Percentiles rank a stretch among this genome's conserved stretches.
These are phyloP conservation scores for Cryphonectria carpinicola DNA, from an alignment of 2,329 filamentous ascomycete genomes.

Conservation along the genomic window DNA sequence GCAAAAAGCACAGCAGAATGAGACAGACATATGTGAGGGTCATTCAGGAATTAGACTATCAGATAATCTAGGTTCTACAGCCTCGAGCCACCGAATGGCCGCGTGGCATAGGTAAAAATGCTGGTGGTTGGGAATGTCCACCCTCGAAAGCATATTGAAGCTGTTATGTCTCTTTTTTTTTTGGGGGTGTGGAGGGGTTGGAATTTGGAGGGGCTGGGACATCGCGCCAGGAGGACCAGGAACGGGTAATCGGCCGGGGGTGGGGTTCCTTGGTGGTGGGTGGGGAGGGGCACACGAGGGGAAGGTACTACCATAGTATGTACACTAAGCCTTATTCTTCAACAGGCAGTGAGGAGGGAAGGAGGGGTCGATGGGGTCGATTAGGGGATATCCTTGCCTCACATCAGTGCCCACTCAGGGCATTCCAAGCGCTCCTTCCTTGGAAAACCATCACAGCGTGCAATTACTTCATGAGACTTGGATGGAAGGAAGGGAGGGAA, in stretches of 20 bases:
- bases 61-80: background rate
- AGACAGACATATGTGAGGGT: background rate
- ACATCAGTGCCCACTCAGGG: background rate
- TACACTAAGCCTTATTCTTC: background rate
- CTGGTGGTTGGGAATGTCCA: slow-evolving; percentile 26
- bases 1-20: background rate
- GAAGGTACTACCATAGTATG: too few relatives aligned
- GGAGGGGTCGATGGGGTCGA: too few relatives aligned
- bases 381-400: background rate
- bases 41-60: background rate
- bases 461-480: background rate
- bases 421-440: background rate
- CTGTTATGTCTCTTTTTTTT: background rate
- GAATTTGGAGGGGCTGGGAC: slow-evolving; percentile 23
- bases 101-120: slow-evolving; percentile 8
- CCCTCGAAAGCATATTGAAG: background rate
- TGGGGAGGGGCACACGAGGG: background rate
- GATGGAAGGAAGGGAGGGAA: too few relatives aligned
- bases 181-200: background rate
- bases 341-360: background rate
- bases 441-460: background rate
- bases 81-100: background rate
- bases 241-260: background rate
- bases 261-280: background rate
- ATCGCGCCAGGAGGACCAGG: background rate